phyloP scores from a whole-genome alignment of 2,329 filamentous ascomycete species.

The Sporothrix sp. region DNA sequence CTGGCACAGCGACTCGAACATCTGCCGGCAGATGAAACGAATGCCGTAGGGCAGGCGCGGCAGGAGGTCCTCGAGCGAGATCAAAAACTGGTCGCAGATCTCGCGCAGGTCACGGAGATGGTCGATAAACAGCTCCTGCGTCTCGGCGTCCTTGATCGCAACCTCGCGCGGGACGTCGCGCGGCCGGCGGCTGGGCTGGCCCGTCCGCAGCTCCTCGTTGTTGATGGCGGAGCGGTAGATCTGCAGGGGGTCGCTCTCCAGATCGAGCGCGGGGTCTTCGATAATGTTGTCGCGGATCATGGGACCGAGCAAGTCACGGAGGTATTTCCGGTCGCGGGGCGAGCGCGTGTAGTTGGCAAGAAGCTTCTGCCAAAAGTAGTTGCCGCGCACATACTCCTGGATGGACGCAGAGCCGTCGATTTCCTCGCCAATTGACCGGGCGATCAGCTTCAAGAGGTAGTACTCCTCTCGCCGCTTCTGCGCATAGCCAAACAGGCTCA shows the following conservation, averaged over 20 bases:
- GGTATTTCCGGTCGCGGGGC: constrained; percentile 82
- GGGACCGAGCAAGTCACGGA: constrained; percentile 75
- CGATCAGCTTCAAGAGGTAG: constrained; percentile 82
- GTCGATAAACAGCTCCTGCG: constrained; percentile 83
- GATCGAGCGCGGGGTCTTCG: constrained; percentile 78
- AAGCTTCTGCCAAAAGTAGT: constrained; percentile 87
- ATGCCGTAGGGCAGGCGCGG: constrained; percentile 89
- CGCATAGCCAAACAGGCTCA: constrained; percentile 94
- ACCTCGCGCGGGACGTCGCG: constrained; percentile 82
- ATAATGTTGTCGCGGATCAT: constrained; percentile 87
- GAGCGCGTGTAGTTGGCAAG: constrained; percentile 82
- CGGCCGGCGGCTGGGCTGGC: constrained; percentile 67
- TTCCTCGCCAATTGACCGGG: constrained; percentile 75
- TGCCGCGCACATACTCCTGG: constrained; percentile 80
- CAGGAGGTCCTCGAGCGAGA: constrained; percentile 69
- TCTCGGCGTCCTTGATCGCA: constrained; percentile 93
- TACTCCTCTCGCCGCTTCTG: constrained; percentile 97
- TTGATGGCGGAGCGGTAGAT: constrained; percentile 95
- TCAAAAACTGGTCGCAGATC: constrained; percentile 84
- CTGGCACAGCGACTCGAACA: constrained; percentile 65
- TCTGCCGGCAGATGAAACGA: constrained; percentile 77
- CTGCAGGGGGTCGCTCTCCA: constrained; percentile 95
- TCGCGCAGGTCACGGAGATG: constrained; percentile 89
- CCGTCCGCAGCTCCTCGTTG: constrained; percentile 91
- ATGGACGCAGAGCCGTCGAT: constrained; percentile 62